Conservation (phyloP, 2,329 filamentous ascomycete genomes). For the Alternaria gaisen region DNA sequence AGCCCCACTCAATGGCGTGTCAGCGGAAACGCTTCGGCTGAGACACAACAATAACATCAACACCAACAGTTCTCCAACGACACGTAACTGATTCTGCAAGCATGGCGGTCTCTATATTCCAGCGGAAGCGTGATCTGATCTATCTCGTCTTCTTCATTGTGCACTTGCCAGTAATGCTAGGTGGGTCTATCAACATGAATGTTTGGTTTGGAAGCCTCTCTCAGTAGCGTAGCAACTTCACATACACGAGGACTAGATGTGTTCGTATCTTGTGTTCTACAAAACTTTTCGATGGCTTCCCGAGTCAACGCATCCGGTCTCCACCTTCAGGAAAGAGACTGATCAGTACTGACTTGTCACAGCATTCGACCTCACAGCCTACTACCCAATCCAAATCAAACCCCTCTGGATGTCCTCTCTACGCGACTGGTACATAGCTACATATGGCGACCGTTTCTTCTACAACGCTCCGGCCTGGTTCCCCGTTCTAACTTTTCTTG, state of each 20-base stretch:
- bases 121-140: constrained; percentile 56
- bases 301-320: neutral
- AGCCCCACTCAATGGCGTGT: neutral
- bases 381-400: constrained; percentile 63
- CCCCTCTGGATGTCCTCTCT: constrained; percentile 60
- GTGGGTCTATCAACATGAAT: constrained; percentile 48
- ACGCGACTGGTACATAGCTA: constrained; percentile 66
- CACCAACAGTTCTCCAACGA: constrained; percentile 1
- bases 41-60: constrained; percentile 2
- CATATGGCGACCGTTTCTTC: constrained; percentile 72
- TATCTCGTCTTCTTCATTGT: constrained; percentile 69
- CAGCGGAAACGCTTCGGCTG: neutral
- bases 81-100: neutral
- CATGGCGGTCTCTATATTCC: constrained; percentile 43
- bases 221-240: neutral
- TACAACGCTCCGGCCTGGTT: constrained; percentile 68
- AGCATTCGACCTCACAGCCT: constrained; percentile 69
- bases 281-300: neutral
- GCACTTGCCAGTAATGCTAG: constrained; percentile 69
- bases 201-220: neutral
- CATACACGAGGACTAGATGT: neutral
- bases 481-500: constrained; percentile 64
- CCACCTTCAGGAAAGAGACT: neutral
- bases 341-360: constrained; percentile 3
- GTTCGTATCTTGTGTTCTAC: neutral